Evolutionary conservation across 1,284 basidiomycete species (phyloP).

Genomic region (Bjerkandera adusta): DNA sequence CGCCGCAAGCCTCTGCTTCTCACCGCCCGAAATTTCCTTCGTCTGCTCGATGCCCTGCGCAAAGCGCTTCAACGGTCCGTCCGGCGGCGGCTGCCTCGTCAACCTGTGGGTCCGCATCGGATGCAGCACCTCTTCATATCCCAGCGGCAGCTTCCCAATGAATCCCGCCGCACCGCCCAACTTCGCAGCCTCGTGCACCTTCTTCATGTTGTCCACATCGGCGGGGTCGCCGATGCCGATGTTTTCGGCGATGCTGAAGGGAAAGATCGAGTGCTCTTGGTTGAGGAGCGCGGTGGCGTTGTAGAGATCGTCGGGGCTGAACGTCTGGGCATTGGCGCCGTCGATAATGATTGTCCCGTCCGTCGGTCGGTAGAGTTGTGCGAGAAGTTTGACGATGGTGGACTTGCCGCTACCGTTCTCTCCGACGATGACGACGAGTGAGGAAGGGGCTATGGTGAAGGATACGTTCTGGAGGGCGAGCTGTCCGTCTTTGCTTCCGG

Average conservation of each 20-base stretch:
- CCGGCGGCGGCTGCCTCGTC: conserved; percentile 1
- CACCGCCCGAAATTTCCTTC: conserved; percentile 15
- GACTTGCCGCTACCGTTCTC: conserved; percentile 72
- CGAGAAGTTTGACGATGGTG: conserved; percentile 67
- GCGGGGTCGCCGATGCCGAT: conserved; percentile 62
- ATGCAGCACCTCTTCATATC: conserved; percentile 43
- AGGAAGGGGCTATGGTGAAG: conserved; percentile 47
- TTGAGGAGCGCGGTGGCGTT: conserved; percentile 60
- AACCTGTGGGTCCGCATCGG: conserved; percentile 1
- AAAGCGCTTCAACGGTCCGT: conserved; percentile 8
- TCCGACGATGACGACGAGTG: conserved; percentile 64
- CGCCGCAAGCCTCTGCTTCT: conserved; percentile 17
- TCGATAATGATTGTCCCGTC: conserved; percentile 66
- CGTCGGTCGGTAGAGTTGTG: conserved; percentile 60
- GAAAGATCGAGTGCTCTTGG: conserved; percentile 71
- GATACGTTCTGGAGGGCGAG: conserved; percentile 57
- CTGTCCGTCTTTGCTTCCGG: conserved; percentile 34
- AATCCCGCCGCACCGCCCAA: conserved; percentile 63
- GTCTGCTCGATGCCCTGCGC: conserved; percentile 6
- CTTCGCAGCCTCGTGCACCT: conserved; percentile 54
- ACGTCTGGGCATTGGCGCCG: conserved; percentile 48
- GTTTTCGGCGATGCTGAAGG: conserved; percentile 64
- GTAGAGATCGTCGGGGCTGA: conserved; percentile 57
- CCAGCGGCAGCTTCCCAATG: conserved; percentile 53
- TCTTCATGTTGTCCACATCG: conserved; percentile 42